Evolutionary conservation across 805 yeast species (phyloP), one percentile per base, ranked within the genome.

Genomic region (baker's yeast (Saccharomyces cerevisiae)): DNA sequence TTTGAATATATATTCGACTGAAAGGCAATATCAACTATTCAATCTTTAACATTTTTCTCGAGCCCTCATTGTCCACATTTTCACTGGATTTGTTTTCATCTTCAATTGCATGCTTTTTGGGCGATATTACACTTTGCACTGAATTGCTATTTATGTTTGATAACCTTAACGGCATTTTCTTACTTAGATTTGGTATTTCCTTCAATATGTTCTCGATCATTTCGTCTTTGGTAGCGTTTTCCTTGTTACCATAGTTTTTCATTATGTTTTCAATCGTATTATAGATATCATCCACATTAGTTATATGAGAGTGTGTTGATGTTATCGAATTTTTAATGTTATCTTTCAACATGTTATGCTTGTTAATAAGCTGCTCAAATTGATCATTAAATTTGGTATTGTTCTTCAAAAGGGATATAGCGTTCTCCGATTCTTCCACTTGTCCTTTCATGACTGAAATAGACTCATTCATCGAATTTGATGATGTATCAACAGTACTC

Each of bases 301-400:
- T 36, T 36, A 36, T 36, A 17, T 36, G 43, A 17, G 43, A 36
- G 43, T 47, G 43, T 27, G 54, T 43, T 36, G 51, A 54, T 8
- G 22, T 22, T 4, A 47, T 17, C 10, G 57, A 49, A 27, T 54
- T 56, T 11, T 51, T 49, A 27, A 62, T 21, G 28, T 55, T 41
- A 2, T 54, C 31, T 41, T 58, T 57, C 31, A 64, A 51, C 17
- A 47, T 32, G 2, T 17, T 36, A 49, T 65, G 62, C 47, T 61
- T 66, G 9, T 48, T 36, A 36, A 58, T 43, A 1, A 67, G 59
- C 5, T 57, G 53, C 10, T 58, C 48, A 41, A 68, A 55, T n/a
- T 63, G 60, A 4, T 54, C 50, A 29, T 53, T 53, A 6, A 68
- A 57, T 4, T 50, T 47, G 13, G 36, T 41, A 43, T 63, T 57